A percentile compares a stretch with the other conserved stretches of the same genome.
Evolutionary conservation across 2,329 filamentous ascomycete genomes (phyloP).

Genomic region (Claviceps fusiformis): DNA sequence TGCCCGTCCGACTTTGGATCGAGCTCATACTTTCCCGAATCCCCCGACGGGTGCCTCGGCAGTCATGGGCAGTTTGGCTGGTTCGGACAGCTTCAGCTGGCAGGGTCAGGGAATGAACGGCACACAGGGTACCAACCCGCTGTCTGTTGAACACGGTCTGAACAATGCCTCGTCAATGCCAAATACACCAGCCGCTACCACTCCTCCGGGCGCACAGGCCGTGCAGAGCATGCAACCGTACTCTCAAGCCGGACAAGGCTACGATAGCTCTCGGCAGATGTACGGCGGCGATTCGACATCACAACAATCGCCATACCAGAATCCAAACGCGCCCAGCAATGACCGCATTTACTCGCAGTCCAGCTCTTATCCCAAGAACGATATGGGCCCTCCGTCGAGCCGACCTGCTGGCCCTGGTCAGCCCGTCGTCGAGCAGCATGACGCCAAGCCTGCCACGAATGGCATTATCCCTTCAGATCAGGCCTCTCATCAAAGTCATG

Average conservation of each 20-base stretch:
- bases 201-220: constrained; percentile 58
- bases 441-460: constrained; percentile 54
- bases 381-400: constrained; percentile 72
- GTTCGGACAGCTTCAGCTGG: constrained; percentile 74
- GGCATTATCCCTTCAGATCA: constrained; percentile 46
- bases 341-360: constrained; percentile 56
- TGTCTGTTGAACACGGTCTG: constrained; percentile 68
- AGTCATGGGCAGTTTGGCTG: constrained; percentile 60
- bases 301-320: constrained; percentile 59
- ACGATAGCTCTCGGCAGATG: constrained; percentile 65
- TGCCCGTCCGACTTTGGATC: constrained; percentile 61
- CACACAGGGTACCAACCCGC: constrained; percentile 45
- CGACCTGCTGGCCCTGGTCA: constrained; percentile 44
- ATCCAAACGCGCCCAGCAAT: constrained; percentile 44
- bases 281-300: constrained; percentile 61
- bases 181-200: constrained; percentile 79
- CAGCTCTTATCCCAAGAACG: constrained; percentile 61
- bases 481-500: constrained; percentile 38
- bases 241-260: constrained; percentile 51
- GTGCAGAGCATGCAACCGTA: constrained; percentile 73
- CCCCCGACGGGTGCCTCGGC: constrained; percentile 88
- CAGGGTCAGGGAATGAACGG: constrained; percentile 46
- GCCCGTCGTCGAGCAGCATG: constrained; percentile 49
- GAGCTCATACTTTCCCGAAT: constrained; percentile 86
- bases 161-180: constrained; percentile 76